Base-by-base conservation (phyloP, 208 protist genomes). In the Trypanosomatidae sp. region DNA sequence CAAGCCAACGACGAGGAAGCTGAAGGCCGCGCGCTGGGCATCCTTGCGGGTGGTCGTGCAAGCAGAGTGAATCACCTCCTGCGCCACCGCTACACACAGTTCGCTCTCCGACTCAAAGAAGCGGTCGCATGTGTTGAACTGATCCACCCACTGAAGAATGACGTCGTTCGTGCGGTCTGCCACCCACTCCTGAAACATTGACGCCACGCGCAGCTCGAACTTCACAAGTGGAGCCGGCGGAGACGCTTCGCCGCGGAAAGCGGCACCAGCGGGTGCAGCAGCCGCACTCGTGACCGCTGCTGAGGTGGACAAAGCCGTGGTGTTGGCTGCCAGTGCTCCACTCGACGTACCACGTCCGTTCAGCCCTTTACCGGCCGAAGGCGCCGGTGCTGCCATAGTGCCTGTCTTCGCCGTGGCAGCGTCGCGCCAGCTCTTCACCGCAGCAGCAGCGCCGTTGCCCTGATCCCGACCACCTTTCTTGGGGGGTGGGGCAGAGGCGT, bases 21-120 rank as follows among this genome's bases (percentile, higher is more conserved):
- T 90, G 81, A 82, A 91, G 22, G 89, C 91, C 85, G 94, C 92
- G 12, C 72, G 81, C 79, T 97, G 92, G 13, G 91, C 91, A 22
- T 94, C 85, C 75, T 86, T 87, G 62, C 86, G 86, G 22, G 92
- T 95, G 10, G 92, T 95, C 74, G 85, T 86, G 82, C 92, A 97
- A 49, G 92, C 89, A 22, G 88, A 79, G 33, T 82, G 82, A 50
- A 95, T 87, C 75, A 94, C 90, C 79, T 93, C 84, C 74, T 80
- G 62, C 70, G 87, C 91, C 17, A 92, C 89, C 19, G 88, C 91
- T 44, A 76, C 83, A 49, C 83, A 87, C 60, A 97, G 73, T 46
- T 85, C 86, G 49, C 80, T 76, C 33, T 82, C 77, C 56, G 77
- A 81, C 22, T 71, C 77, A 69, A 92, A 95, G 13, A 50, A 59